Percentiles rank a stretch among this genome's conserved stretches.
phyloP scores from a whole-genome alignment of 495 filamentous ascomycete species.

The Annulohypoxylon stygium region DNA sequence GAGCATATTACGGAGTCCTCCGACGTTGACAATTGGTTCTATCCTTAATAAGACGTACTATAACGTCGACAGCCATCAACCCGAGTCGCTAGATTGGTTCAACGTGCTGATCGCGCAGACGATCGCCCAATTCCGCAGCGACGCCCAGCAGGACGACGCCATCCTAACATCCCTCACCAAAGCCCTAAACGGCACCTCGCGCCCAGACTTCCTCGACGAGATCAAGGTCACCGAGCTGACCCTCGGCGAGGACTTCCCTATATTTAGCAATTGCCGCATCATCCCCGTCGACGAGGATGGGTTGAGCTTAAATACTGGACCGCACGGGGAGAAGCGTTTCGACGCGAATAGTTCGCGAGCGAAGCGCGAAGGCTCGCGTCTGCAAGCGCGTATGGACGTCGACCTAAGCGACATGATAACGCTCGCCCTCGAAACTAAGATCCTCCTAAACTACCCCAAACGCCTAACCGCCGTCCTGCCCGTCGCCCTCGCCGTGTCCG shows the following conservation, averaged over 20 bases:
- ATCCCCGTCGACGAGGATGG: conserved; percentile 83
- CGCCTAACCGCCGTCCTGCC: conserved; percentile 90
- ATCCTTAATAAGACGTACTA: conserved; percentile 98
- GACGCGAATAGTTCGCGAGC: conserved; percentile 62
- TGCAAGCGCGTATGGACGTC: conserved; percentile 98
- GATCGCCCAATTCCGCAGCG: conserved; percentile 92
- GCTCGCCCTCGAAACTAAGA: conserved; percentile 90
- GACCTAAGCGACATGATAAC: conserved; percentile 96
- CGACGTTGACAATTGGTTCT: conserved; percentile 79
- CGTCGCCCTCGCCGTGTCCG: conserved; percentile 88
- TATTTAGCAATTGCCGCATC: conserved; percentile 98
- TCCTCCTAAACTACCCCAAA: conserved; percentile 93
- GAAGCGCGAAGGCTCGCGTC: conserved; percentile 70
- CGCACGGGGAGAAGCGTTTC: conserved; percentile 61
- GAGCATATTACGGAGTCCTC: conserved; percentile 75
- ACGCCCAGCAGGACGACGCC: conserved; percentile 89
- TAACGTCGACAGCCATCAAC: conserved; percentile 94
- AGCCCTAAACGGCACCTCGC: conserved; percentile 84
- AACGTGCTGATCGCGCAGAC: conserved; percentile 98
- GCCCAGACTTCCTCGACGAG: conserved; percentile 91
- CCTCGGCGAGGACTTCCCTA: conserved; percentile 96
- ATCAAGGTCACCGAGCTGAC: conserved; percentile 94
- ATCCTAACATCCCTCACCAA: conserved; percentile 94
- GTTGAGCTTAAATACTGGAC: conserved; percentile 54
- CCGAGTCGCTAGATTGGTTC: conserved; percentile 99